These are phyloP conservation scores for Malassezia caprae DNA, from an alignment of 1,284 basidiomycete species.

Conservation along the genomic window DNA sequence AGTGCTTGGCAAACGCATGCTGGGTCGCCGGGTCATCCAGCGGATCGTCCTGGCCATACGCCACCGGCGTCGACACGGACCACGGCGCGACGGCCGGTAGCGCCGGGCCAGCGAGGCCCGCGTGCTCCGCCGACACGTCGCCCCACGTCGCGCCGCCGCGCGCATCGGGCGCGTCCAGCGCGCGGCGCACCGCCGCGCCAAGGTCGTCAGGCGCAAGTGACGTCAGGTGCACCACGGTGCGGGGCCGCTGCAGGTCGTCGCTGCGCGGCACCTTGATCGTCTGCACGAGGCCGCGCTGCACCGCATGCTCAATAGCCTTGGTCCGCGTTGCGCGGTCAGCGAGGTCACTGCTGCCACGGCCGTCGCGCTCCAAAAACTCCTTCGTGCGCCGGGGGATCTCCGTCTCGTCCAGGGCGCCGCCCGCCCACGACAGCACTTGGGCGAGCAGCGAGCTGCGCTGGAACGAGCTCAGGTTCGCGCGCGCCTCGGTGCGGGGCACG, in stretches of 20 bases:
- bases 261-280: constrained; percentile 5
- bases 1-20: constrained; percentile 15
- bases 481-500: background rate
- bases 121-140: constrained; percentile 2
- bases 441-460: constrained; percentile 9
- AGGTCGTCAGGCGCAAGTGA: background rate
- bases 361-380: background rate
- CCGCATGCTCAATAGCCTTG: constrained; percentile 6
- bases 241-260: constrained; percentile 1
- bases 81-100: constrained; percentile 26
- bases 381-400: constrained; percentile 9
- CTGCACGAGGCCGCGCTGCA: constrained; percentile 7
- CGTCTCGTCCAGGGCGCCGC: constrained; percentile 14
- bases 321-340: constrained; percentile 12
- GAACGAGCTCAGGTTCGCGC: constrained; percentile 14
- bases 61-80: constrained; percentile 24
- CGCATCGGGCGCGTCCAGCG: background rate
- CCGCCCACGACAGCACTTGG: background rate
- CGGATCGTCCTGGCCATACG: constrained; percentile 9
- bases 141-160: background rate
- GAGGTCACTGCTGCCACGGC: background rate
- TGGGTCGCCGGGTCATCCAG: constrained; percentile 7
- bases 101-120: constrained; percentile 15
- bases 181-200: background rate
- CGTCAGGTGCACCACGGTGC: constrained; percentile 1